A percentile compares a stretch with the other conserved stretches of the same genome.
These are phyloP conservation scores for Venturia asperata DNA, from an alignment of 2,329 filamentous ascomycete genomes.

Conservation along the genomic window DNA sequence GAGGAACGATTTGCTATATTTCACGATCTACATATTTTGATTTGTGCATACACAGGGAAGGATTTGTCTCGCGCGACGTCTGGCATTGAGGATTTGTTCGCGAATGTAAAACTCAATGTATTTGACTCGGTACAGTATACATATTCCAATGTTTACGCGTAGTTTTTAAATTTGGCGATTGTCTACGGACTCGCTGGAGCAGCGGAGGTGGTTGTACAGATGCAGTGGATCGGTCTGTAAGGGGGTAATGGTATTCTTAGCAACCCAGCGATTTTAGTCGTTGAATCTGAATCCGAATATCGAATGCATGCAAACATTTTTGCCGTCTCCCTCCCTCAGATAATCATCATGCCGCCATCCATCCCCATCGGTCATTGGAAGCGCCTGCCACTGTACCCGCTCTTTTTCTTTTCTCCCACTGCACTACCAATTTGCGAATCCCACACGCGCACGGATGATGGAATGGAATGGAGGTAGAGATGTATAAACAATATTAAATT, in stretches of 20 bases:
- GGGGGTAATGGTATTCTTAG: not conserved
- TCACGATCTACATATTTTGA: slow-evolving; percentile 7
- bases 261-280: not conserved
- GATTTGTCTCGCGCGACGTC: not conserved
- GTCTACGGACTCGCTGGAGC: slow-evolving; percentile 6
- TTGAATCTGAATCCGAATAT: not conserved
- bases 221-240: not conserved
- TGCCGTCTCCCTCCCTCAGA: too few relatives aligned
- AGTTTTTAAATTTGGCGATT: slow-evolving; percentile 9
- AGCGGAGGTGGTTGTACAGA: not conserved
- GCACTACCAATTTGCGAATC: too few relatives aligned
- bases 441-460: too few relatives aligned
- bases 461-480: too few relatives aligned
- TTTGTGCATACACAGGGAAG: not conserved
- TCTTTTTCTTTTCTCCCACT: too few relatives aligned
- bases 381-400: too few relatives aligned
- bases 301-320: not conserved
- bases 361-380: too few relatives aligned
- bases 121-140: not conserved
- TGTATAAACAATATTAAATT: too few relatives aligned
- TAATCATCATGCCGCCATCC: too few relatives aligned
- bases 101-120: not conserved
- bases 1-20: not conserved
- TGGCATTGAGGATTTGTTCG: not conserved
- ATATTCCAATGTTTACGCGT: not conserved